Evolutionary conservation across 768 basidiomycete genomes (phyloP).

Genomic region (Leccinum fibrillosum): DNA sequence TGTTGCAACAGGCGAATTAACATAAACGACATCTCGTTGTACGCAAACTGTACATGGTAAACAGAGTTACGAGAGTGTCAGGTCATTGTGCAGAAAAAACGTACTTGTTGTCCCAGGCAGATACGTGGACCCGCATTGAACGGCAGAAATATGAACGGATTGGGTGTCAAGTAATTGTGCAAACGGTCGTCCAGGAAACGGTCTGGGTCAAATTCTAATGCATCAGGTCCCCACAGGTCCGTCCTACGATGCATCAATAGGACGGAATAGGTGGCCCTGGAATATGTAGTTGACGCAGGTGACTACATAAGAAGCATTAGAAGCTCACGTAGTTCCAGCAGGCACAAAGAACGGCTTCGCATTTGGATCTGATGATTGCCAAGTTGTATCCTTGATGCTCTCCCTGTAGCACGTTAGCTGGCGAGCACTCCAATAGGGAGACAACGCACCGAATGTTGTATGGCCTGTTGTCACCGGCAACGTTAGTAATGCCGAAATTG

Average conservation of each 20-base stretch:
- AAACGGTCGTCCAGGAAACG: constrained; percentile 39
- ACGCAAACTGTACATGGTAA: constrained; percentile 27
- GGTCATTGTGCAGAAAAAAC: neutral
- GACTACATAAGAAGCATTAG: neutral
- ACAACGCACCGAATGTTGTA: constrained; percentile 29
- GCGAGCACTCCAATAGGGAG: neutral
- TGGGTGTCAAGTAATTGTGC: constrained; percentile 33
- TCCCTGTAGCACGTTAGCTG: constrained; percentile 8
- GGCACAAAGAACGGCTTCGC: constrained; percentile 31
- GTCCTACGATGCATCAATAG: constrained; percentile 36
- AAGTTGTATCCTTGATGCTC: constrained; percentile 23
- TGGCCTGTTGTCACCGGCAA: constrained; percentile 21
- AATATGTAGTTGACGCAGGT: neutral
- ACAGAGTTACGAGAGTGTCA: neutral
- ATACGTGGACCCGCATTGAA: constrained; percentile 42
- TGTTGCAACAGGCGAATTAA: constrained; percentile 28
- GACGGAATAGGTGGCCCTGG: constrained; percentile 27
- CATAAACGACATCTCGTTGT: constrained; percentile 35
- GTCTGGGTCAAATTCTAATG: constrained; percentile 37
- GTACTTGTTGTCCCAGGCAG: constrained; percentile 36
- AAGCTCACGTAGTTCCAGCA: constrained; percentile 18
- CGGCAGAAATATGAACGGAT: constrained; percentile 41
- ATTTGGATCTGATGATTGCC: constrained; percentile 19
- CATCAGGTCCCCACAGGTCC: constrained; percentile 38
- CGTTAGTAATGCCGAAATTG: neutral